Evolutionary conservation across 1,284 basidiomycete genomes (phyloP).

Genomic region (Ganoderma sinense): DNA sequence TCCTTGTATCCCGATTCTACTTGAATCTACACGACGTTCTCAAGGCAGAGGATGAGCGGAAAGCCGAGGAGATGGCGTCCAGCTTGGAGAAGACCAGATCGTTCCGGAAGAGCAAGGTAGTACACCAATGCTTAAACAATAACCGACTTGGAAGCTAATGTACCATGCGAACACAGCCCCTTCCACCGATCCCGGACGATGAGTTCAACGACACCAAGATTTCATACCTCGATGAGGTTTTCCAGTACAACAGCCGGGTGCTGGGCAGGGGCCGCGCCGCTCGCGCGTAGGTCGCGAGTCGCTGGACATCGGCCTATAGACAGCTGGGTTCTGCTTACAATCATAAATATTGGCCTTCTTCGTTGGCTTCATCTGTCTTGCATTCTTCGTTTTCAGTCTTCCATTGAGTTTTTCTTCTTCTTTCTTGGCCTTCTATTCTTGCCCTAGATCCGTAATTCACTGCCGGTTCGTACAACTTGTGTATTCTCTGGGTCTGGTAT

Average conservation of each 20-base stretch:
- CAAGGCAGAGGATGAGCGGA: background rate
- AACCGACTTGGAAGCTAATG: background rate
- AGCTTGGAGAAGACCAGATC: background rate
- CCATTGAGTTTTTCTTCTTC: background rate
- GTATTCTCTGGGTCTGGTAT: background rate
- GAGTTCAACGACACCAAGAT: background rate
- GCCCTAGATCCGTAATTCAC: background rate
- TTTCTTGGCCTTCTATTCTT: background rate
- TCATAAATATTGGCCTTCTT: background rate
- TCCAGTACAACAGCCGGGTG: conserved; percentile 3
- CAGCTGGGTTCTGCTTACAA: background rate
- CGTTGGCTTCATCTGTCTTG: background rate
- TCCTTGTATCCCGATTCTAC: conserved; percentile 28
- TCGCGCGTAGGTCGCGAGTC: background rate
- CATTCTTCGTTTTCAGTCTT: background rate
- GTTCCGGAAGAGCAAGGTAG: background rate
- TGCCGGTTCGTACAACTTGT: background rate
- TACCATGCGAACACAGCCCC: conserved; percentile 3
- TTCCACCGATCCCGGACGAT: background rate
- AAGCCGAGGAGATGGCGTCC: background rate
- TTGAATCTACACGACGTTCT: conserved; percentile 17
- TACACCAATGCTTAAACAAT: background rate
- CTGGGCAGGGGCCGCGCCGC: background rate
- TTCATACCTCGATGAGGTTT: conserved; percentile 10
- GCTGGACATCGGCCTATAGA: background rate